phyloP scores from a whole-genome alignment of 306 rosid species.

The Sindora glabra region DNA sequence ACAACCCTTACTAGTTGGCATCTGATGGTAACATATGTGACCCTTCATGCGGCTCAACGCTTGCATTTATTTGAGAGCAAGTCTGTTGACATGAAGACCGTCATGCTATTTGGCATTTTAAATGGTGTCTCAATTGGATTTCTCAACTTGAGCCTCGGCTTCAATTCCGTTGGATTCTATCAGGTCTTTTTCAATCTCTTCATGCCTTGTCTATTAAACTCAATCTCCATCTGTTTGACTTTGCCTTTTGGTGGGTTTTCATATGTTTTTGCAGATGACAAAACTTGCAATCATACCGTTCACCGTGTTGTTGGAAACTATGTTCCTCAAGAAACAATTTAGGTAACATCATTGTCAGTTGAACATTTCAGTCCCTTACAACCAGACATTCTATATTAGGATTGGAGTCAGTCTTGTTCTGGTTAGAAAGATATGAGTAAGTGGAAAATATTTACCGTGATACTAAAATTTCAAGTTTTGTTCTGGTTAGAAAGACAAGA shows the following conservation, averaged over 20 bases:
- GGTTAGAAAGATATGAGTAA: too few relatives aligned
- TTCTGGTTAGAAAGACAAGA: too few relatives aligned
- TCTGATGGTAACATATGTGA: constrained; percentile 86
- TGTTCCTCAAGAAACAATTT: constrained; percentile 78
- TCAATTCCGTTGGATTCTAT: constrained; percentile 93
- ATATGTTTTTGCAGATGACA: constrained; percentile 82
- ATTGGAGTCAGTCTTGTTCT: too few relatives aligned
- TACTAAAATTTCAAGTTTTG: too few relatives aligned
- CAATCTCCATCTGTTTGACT: background rate
- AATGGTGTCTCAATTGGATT: constrained; percentile 93
- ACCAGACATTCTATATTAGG: too few relatives aligned
- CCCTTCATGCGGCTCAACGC: constrained; percentile 84
- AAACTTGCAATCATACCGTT: constrained; percentile 98
- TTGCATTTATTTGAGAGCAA: constrained; percentile 67
- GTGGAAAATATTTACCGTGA: too few relatives aligned
- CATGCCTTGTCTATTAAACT: too few relatives aligned
- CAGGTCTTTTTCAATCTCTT: constrained; percentile 49
- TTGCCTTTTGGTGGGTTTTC: background rate
- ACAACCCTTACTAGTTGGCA: constrained; percentile 99
- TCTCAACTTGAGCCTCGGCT: constrained; percentile 92
- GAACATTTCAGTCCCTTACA: too few relatives aligned
- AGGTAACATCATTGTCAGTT: too few relatives aligned
- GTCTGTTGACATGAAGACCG: constrained; percentile 73
- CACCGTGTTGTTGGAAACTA: constrained; percentile 78
- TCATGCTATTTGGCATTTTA: constrained; percentile 77